These are phyloP conservation scores for Dactylellina drechsleri DNA, from an alignment of 2,329 filamentous ascomycete species.

Conservation along the genomic window DNA sequence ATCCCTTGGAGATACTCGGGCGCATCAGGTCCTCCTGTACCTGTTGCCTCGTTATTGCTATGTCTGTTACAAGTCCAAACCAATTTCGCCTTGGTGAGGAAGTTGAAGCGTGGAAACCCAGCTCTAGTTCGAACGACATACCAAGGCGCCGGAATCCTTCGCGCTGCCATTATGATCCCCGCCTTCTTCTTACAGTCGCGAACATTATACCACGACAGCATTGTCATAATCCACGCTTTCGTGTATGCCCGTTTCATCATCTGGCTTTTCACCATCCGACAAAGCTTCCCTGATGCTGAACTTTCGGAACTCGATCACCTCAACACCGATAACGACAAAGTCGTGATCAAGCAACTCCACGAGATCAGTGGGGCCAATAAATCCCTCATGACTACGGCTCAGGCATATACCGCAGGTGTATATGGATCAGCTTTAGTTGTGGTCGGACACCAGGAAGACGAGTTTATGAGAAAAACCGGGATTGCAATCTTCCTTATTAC, in stretches of 20 bases:
- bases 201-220: conserved; percentile 28
- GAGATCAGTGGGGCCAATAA: conserved; percentile 26
- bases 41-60: conserved; percentile 16
- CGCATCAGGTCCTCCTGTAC: not conserved
- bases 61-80: conserved; percentile 28
- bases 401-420: conserved; percentile 32
- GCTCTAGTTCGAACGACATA: conserved; percentile 34
- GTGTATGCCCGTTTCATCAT: conserved; percentile 37
- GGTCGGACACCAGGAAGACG: conserved; percentile 32
- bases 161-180: conserved; percentile 13
- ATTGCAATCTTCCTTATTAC: conserved; percentile 22
- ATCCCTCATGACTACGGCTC: conserved; percentile 15
- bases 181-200: conserved; percentile 25
- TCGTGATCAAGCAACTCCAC: conserved; percentile 5
- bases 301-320: conserved; percentile 26
- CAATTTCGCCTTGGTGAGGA: conserved; percentile 33
- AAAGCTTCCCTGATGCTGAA: conserved; percentile 17
- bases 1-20: conserved; percentile 32
- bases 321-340: conserved; percentile 25
- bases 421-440: conserved; percentile 35
- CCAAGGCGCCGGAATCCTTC: conserved; percentile 26
- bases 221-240: conserved; percentile 33
- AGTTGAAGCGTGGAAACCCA: conserved; percentile 32
- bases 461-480: conserved; percentile 26
- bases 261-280: conserved; percentile 22